Evolutionary conservation across 371 early-diverging fungal species (phyloP).

Genomic region (Batkoa obscura): DNA sequence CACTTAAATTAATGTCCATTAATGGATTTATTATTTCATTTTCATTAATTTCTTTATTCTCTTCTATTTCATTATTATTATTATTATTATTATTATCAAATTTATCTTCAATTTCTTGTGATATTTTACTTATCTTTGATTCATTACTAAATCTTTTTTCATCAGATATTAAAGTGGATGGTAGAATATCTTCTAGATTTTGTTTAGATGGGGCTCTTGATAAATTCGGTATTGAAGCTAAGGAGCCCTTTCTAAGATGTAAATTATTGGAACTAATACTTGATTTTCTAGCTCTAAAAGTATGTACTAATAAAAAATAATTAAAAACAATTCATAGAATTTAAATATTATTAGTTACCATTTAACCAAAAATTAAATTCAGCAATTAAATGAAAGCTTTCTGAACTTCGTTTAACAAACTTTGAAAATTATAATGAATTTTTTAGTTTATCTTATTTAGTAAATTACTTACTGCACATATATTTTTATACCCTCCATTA

Average conservation of each 20-base stretch:
- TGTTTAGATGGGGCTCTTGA: not conserved
- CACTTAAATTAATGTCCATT: not conserved
- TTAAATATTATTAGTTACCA: not conserved
- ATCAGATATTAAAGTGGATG: too few species aligned
- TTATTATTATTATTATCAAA: too few species aligned
- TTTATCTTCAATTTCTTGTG: too few species aligned
- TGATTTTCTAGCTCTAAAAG: not conserved
- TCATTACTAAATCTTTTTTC: too few species aligned
- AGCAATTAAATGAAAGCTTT: not conserved
- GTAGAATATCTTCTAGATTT: too few species aligned
- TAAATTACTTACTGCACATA: constrained; percentile 1
- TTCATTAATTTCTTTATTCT: not conserved
- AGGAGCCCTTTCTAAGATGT: not conserved
- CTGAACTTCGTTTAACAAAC: not conserved
- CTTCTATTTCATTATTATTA: too few species aligned
- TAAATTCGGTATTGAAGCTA: not conserved
- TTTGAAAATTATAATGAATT: not conserved
- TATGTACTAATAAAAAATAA: too few species aligned
- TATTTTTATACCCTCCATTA: not conserved
- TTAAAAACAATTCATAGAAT: not conserved
- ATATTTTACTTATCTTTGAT: too few species aligned
- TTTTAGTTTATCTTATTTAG: not conserved
- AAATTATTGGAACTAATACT: not conserved
- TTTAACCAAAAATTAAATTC: not conserved
- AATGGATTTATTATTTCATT: not conserved